These are phyloP conservation scores for Xylaria sp. DNA, from an alignment of 2,329 filamentous ascomycete species.

Conservation along the genomic window DNA sequence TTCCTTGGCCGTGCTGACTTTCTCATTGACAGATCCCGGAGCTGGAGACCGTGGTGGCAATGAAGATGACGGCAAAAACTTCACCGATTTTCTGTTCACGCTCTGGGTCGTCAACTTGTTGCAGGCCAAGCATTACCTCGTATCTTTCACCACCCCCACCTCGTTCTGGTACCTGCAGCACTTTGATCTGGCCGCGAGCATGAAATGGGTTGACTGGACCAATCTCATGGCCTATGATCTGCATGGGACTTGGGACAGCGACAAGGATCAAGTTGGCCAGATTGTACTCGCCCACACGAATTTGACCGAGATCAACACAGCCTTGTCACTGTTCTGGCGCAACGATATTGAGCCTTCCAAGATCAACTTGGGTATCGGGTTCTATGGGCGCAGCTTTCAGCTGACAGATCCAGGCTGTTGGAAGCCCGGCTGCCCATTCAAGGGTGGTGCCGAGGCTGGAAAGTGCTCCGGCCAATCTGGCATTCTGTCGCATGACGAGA, in stretches of 20 bases:
- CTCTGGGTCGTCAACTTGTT: slow-evolving; percentile 30
- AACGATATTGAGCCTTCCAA: slow-evolving; percentile 54
- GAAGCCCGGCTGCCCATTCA: slow-evolving; percentile 36
- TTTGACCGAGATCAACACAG: slow-evolving; percentile 56
- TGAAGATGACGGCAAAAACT: slow-evolving; percentile 39
- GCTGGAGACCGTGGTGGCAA: slow-evolving; percentile 42
- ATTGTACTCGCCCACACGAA: slow-evolving; percentile 56
- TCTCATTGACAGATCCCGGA: slow-evolving; percentile 32
- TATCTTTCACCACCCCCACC: slow-evolving; percentile 39
- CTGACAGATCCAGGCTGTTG: slow-evolving; percentile 42
- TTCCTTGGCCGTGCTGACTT: too few species aligned
- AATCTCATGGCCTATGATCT: slow-evolving; percentile 57
- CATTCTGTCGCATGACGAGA: slow-evolving; percentile 44
- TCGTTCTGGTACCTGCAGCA: slow-evolving; percentile 43
- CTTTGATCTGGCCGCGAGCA: slow-evolving; percentile 45
- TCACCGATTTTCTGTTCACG: slow-evolving; percentile 55
- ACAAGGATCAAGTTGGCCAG: background rate
- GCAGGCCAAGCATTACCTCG: slow-evolving; percentile 1
- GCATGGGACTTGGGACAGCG: slow-evolving; percentile 55
- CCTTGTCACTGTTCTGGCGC: slow-evolving; percentile 58
- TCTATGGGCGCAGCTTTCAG: slow-evolving; percentile 43
- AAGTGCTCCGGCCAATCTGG: slow-evolving; percentile 42
- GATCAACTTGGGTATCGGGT: slow-evolving; percentile 54
- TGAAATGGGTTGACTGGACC: background rate
- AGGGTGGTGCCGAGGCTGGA: slow-evolving; percentile 39